A percentile compares a stretch with the other conserved stretches of the same genome.
phyloP scores from a whole-genome alignment of 805 yeast species.

The Candida michaelii region DNA sequence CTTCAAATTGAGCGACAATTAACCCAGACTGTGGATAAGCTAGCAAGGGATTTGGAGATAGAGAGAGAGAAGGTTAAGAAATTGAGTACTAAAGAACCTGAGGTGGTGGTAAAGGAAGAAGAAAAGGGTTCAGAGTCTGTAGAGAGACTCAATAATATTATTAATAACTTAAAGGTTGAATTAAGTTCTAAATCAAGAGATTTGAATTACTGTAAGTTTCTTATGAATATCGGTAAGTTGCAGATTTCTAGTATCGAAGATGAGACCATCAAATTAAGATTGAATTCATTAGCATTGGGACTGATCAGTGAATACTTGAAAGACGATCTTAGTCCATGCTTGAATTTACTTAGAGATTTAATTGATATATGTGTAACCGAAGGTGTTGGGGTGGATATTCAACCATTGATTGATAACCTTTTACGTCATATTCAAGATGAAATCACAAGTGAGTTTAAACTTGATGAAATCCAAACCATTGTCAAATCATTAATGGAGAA shows the following conservation, averaged over 20 bases:
- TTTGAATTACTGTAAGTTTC: constrained; percentile 4
- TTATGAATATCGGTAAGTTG: constrained; percentile 3
- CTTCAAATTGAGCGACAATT: constrained; percentile 44
- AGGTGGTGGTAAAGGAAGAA: background rate
- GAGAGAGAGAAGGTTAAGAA: background rate
- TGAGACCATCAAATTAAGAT: background rate
- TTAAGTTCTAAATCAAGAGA: constrained; percentile 10
- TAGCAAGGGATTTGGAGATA: constrained; percentile 18
- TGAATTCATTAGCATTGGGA: background rate
- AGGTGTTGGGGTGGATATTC: background rate
- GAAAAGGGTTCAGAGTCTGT: background rate
- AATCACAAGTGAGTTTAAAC: background rate
- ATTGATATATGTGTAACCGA: background rate
- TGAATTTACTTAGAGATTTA: background rate
- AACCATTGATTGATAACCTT: background rate
- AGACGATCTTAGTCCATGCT: background rate
- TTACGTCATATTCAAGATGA: constrained; percentile 8
- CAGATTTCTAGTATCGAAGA: constrained; percentile 4
- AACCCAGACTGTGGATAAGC: constrained; percentile 31
- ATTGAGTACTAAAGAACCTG: too few relatives aligned
- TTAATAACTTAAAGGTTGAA: constrained; percentile 5
- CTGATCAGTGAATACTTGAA: background rate
- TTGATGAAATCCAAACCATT: background rate
- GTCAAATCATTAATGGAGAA: background rate
- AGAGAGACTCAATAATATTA: background rate